phyloP scores from a whole-genome alignment of 169 alveolate species.

The Plasmodium gaboni region DNA sequence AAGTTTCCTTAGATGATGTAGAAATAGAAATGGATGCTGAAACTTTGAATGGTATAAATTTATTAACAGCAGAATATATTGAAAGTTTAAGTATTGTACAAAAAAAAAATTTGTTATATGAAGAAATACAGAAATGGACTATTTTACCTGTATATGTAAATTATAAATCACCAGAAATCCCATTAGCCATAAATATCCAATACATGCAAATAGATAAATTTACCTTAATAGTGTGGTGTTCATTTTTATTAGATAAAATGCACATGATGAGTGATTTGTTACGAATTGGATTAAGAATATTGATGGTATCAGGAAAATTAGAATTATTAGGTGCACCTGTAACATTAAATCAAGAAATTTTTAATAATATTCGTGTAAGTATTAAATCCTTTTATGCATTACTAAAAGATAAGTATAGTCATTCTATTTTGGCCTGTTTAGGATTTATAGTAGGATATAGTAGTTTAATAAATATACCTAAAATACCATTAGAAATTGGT shows the following conservation, averaged over 20 bases:
- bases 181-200: slow-evolving; percentile 85
- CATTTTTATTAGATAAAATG: slow-evolving; percentile 87
- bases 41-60: slow-evolving; percentile 67
- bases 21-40: slow-evolving; percentile 85
- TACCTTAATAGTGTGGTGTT: slow-evolving; percentile 87
- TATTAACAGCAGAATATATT: slow-evolving; percentile 66
- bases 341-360: slow-evolving; percentile 86
- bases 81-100: slow-evolving; percentile 61
- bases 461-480: slow-evolving; percentile 91
- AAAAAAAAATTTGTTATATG: slow-evolving; percentile 56
- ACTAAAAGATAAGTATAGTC: slow-evolving; percentile 87
- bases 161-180: slow-evolving; percentile 81
- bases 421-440: slow-evolving; percentile 83
- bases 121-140: slow-evolving; percentile 76
- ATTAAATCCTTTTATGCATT: slow-evolving; percentile 85
- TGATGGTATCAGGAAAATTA: slow-evolving; percentile 82
- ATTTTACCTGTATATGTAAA: slow-evolving; percentile 77
- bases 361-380: slow-evolving; percentile 84
- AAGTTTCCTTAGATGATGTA: slow-evolving; percentile 85
- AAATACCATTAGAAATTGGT: slow-evolving; percentile 91
- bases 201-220: slow-evolving; percentile 84
- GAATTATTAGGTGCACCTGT: slow-evolving; percentile 90
- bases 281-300: slow-evolving; percentile 86
- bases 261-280: slow-evolving; percentile 89
- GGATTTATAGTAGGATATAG: slow-evolving; percentile 92